Base-by-base conservation (phyloP, 2,329 filamentous ascomycete genomes). In the Annulohypoxylon truncatum region DNA sequence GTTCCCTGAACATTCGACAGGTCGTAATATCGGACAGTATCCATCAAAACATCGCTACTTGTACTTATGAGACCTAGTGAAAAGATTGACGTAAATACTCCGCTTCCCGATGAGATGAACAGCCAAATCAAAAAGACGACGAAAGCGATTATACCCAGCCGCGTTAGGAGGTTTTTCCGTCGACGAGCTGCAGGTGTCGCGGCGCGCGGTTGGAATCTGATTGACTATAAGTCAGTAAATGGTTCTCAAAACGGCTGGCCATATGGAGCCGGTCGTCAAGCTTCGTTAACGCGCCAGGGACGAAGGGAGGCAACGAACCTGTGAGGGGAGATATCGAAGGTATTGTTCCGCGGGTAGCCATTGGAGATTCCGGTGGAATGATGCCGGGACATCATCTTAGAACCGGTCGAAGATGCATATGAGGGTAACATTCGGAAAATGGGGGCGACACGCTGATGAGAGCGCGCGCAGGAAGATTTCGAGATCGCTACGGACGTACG, bases 1-100 rank as follows among this genome's bases (percentile, higher is more conserved):
- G 94, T 96, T 47, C 96, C 96, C 77, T 96, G 92, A 4, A 97
- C 93, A 77, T 96, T 93, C 71, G 91, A 91, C 68, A 99, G 85
- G 78, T 99, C 96, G 81, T 98, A 98, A 81, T 99, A 98, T 78
- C 95, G 92, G 66, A 99, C 92, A 1, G 95, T 98, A 78, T 98
- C 93, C 62, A 98, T 88, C 75, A 97, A 90, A 68, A 93, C 87
- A 71, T 92, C 90, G 55, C 90, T 89, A 55, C 83, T 82, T 20
- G 85, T 82, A 38, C 89, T 89, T 53, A 94, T 82, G 33, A 95
- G 84, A 28, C 91, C 92, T 51, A 96, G 83, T 0, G 92, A 91
- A 76, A 82, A 85, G 76, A 82, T 84, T 77, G 82, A 93, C 72
- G 81, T 89, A 74, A 82, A 83, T 71, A 81, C 88, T 79, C 80